Conservation (phyloP, 2,329 filamentous ascomycete genomes). For the Xylariaceae sp. region DNA sequence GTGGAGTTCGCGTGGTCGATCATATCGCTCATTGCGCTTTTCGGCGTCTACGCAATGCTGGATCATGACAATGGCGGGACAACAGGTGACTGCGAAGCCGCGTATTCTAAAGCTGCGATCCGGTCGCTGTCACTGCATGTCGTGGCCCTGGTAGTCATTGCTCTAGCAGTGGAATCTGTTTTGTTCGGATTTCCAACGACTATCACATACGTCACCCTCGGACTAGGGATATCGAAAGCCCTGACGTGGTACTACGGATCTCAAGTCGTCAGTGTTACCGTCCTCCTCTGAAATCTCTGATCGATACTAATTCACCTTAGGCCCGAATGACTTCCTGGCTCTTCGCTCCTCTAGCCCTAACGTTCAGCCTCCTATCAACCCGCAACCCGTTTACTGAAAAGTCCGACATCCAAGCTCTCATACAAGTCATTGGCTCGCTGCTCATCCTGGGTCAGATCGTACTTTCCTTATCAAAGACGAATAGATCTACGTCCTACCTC, state of each 20-base stretch:
- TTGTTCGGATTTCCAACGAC: slow-evolving; percentile 21
- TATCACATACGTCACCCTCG: slow-evolving; percentile 13
- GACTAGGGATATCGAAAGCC: slow-evolving; percentile 29
- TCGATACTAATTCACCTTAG: not conserved
- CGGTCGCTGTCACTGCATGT: slow-evolving; percentile 23
- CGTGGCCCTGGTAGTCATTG: slow-evolving; percentile 12
- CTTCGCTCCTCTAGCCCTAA: slow-evolving; percentile 25
- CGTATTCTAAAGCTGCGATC: slow-evolving; percentile 30
- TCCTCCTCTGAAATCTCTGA: not conserved
- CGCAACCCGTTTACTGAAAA: slow-evolving; percentile 26
- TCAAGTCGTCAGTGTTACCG: slow-evolving; percentile 25
- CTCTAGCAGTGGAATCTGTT: slow-evolving; percentile 16
- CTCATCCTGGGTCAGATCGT: slow-evolving; percentile 32
- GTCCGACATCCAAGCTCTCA: slow-evolving; percentile 25
- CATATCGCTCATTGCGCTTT: slow-evolving; percentile 27
- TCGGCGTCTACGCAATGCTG: slow-evolving; percentile 30
- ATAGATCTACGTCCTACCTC: slow-evolving; percentile 24
- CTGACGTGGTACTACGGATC: slow-evolving; percentile 34
- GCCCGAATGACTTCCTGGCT: slow-evolving; percentile 25
- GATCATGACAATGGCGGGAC: slow-evolving; percentile 13
- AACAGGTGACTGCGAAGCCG: slow-evolving; percentile 28
- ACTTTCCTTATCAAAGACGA: slow-evolving; percentile 29
- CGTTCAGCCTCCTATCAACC: slow-evolving; percentile 31
- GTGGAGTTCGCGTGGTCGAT: slow-evolving; percentile 21
- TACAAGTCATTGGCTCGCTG: slow-evolving; percentile 26